Base-by-base conservation (phyloP, 345 rosid genomes). In the Bretschneidera sinensis region DNA sequence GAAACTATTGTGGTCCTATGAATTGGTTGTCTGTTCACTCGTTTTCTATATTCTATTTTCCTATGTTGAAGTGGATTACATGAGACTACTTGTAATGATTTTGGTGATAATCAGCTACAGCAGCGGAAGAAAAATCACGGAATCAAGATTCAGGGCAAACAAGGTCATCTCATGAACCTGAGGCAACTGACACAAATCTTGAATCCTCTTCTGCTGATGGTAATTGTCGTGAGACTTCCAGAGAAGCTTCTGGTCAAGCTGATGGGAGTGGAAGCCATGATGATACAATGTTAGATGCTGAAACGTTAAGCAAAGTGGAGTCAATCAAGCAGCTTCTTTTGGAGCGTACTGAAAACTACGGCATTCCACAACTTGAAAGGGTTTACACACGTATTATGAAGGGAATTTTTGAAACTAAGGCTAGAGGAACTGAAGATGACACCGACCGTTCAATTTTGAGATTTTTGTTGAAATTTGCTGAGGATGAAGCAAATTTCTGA, bases 331-430 rank as follows among this genome's bases (percentile, higher is more conserved):
- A 54, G 69, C 54, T 72, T 21, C 69, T 88, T 14, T 55, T 86
- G 73, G 83, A 77, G 61, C 78, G 72, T 14, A 91, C 86, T 0
- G 85, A 79, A 47, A 75, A 71, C 62, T 82, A 83, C 50, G 78
- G 73, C 65, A 82, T 94, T 51, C 96, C 97, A 9, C 88, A 82
- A 78, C 97, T 91, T 25, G 97, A 95, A 76, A 86, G 89, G 80
- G 75, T 88, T 1, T 95, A 95, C 64, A 74, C 84, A 0, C 80
- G 86, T 17, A 67, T 91, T 59, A 78, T 95, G 84, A 95, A 86
- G 65, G 91, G 82, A 19, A 80, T 83, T 55, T 85, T 88, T 17
- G 83, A 78, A 71, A 70, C 72, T 47, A 78, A 70, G 77, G 83
- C 74, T 54, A 55, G 60, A 68, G 85, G 78, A 64, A 60, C 57